These are phyloP conservation scores for Cladorrhinum sp. DNA, from an alignment of 2,329 filamentous ascomycete genomes.

Conservation along the genomic window DNA sequence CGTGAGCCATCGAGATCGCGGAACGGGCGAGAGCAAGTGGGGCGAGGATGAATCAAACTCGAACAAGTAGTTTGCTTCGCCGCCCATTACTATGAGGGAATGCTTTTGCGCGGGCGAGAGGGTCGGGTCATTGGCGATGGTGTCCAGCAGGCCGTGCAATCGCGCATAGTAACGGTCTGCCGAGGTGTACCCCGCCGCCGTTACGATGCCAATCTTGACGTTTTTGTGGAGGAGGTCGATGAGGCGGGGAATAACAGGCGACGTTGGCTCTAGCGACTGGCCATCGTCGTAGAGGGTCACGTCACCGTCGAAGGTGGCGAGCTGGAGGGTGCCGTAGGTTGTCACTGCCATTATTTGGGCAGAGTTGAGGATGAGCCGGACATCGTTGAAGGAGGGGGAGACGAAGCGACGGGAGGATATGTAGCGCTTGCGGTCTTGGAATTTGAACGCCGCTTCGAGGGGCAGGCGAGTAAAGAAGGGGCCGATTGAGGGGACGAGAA, in stretches of 20 bases:
- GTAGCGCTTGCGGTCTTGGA: constrained; percentile 79
- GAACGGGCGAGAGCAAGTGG: constrained; percentile 66
- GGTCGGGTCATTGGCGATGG: constrained; percentile 58
- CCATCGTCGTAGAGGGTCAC: constrained; percentile 95
- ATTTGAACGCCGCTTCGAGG: constrained; percentile 85
- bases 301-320: constrained; percentile 96
- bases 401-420: constrained; percentile 93
- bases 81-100: constrained; percentile 87
- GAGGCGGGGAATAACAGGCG: constrained; percentile 69
- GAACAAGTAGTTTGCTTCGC: constrained; percentile 95
- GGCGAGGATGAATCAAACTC: constrained; percentile 64
- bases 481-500: constrained; percentile 88
- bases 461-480: constrained; percentile 87
- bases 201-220: constrained; percentile 91
- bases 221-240: constrained; percentile 70
- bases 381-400: constrained; percentile 94
- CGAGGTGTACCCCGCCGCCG: constrained; percentile 90
- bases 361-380: constrained; percentile 88
- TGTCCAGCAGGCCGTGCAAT: constrained; percentile 81
- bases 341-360: constrained; percentile 93
- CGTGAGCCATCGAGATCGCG: constrained; percentile 67
- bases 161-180: constrained; percentile 82
- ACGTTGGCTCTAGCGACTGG: constrained; percentile 68
- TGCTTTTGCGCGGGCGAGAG: constrained; percentile 67
- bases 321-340: constrained; percentile 65